phyloP scores from a whole-genome alignment of 1,284 basidiomycete species.

The Leccinum subatratum region DNA sequence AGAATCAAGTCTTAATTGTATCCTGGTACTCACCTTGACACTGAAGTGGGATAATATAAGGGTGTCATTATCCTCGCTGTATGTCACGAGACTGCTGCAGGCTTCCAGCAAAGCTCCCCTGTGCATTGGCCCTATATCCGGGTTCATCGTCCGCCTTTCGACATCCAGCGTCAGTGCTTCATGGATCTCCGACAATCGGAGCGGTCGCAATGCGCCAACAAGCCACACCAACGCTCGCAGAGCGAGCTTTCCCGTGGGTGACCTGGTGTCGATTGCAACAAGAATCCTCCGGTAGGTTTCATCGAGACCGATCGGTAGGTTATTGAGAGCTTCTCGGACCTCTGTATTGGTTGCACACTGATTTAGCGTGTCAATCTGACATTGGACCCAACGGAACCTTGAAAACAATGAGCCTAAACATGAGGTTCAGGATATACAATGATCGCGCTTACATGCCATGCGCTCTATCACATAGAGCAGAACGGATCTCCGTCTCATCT shows the following conservation, averaged over 20 bases:
- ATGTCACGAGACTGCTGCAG: constrained; percentile 10
- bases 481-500: constrained; percentile 9
- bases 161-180: constrained; percentile 9
- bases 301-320: constrained; percentile 10
- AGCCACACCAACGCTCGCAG: constrained; percentile 8
- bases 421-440: neutral
- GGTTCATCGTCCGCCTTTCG: neutral
- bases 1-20: neutral
- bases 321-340: constrained; percentile 9
- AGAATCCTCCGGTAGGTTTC: constrained; percentile 14
- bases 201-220: constrained; percentile 7
- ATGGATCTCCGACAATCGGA: constrained; percentile 7
- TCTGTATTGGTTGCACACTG: constrained; percentile 9
- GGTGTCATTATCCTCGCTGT: constrained; percentile 11
- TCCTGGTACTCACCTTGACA: constrained; percentile 11
- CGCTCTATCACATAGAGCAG: constrained; percentile 7
- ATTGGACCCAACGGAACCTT: constrained; percentile 17
- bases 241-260: constrained; percentile 7
- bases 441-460: constrained; percentile 14
- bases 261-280: neutral
- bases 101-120: constrained; percentile 3
- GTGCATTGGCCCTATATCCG: constrained; percentile 6
- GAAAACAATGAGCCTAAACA: neutral
- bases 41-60: constrained; percentile 16
- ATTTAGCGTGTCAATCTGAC: constrained; percentile 11